Evolutionary conservation across 768 basidiomycete species (phyloP), one percentile per base, ranked within the genome.

Genomic region (Serendipita sp.): DNA sequence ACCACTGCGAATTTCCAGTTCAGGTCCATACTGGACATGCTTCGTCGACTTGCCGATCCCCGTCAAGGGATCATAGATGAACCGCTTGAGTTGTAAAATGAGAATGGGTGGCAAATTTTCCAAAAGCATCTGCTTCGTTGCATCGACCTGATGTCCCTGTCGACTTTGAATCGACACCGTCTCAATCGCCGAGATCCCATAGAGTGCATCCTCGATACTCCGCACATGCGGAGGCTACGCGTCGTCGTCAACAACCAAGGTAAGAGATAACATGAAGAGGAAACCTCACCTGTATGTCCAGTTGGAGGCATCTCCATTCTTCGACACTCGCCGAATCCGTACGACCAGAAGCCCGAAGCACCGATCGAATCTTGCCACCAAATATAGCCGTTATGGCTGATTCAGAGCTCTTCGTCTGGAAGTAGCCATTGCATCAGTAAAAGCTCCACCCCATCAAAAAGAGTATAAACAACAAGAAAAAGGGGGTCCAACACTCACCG

Each of bases 381-480:
- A 99, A 99, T 63, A 99, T 88, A 26, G 86, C 78, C 0, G 90
- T 89, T 60, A 99, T 88, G 0, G 93, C 87, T 2, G 90, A 89
- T 66, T 96, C 92, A 2, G 80, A 78, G 0, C 81, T 79, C 72
- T 87, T 90, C 50, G 82, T 83, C 53, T 58, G 28, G 1, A 22
- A 4, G 7, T n/a, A n/a, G 14, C 3, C 34, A 38, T 38, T 38
- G 4, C 34, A n/a, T n/a, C n/a, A n/a, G n/a, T n/a, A n/a, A n/a
- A n/a, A n/a, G 16, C 30, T 24, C 65, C 28, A 28, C 41, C 58
- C 34, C 4, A 4, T 38, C 13, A 38, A 13, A 38, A 41, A 51
- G 3, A 31, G 63, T 58, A 42, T 63, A 50, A 4, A 41, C 42
- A 45, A 28, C 22, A 48, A 53, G 20, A 28, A 62, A 43, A 48